Evolutionary conservation across 805 yeast species (phyloP).

Genomic region (Starmerella scarabaei): DNA sequence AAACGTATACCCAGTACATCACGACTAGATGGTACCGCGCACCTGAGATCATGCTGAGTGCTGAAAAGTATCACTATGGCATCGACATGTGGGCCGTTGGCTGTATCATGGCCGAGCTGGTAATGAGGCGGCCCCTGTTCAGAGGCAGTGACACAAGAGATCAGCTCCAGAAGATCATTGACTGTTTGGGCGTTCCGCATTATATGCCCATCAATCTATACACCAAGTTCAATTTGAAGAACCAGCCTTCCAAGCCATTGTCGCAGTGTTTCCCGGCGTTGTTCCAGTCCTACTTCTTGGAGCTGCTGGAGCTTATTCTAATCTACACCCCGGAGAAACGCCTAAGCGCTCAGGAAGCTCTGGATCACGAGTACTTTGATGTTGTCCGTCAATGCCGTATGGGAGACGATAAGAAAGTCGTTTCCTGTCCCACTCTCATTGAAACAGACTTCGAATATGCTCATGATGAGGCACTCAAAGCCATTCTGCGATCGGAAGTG

Average conservation of each 20-base stretch:
- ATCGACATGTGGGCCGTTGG: conserved; percentile 94
- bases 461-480: background rate
- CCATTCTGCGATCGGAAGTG: background rate
- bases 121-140: conserved; percentile 67
- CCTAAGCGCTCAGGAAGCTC: conserved; percentile 40
- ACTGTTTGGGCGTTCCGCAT: conserved; percentile 61
- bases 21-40: conserved; percentile 96
- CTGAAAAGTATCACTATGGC: conserved; percentile 24
- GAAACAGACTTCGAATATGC: conserved; percentile 8
- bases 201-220: conserved; percentile 1
- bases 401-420: background rate
- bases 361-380: conserved; percentile 44
- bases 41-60: conserved; percentile 60
- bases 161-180: conserved; percentile 57
- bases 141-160: conserved; percentile 59
- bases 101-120: conserved; percentile 75
- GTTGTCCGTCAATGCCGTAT: conserved; percentile 37
- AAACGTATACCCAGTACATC: conserved; percentile 41
- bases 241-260: conserved; percentile 2
- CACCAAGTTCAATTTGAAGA: background rate
- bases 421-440: conserved; percentile 2
- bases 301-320: conserved; percentile 42
- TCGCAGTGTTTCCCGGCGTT: conserved; percentile 7
- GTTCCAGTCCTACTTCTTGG: conserved; percentile 13
- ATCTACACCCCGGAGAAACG: conserved; percentile 54